These are phyloP conservation scores for Globisporangium echinulatum DNA, from an alignment of 352 stramenopile genomes.

Conservation along the genomic window DNA sequence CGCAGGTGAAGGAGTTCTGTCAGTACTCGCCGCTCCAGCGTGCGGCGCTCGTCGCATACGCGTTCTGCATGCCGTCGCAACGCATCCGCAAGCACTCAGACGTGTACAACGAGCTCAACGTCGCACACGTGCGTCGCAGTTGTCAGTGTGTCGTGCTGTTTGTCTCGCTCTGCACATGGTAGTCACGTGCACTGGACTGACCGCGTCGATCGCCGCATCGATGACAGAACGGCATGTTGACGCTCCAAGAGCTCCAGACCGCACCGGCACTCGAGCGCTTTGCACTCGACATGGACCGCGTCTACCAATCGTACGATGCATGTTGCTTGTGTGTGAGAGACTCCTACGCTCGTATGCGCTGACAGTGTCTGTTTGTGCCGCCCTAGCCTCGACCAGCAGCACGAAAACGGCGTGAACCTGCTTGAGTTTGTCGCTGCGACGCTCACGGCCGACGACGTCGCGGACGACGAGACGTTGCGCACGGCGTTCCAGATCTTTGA, in stretches of 20 bases:
- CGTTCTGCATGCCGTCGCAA: constrained; percentile 62
- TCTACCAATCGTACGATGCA: constrained; percentile 43
- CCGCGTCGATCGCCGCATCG: too few species aligned
- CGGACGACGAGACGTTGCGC: constrained; percentile 44
- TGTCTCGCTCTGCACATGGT: too few species aligned
- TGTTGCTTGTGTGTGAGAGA: background rate
- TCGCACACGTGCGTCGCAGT: constrained; percentile 38
- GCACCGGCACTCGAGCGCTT: constrained; percentile 46
- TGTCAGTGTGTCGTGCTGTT: background rate
- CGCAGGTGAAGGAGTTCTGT: constrained; percentile 58
- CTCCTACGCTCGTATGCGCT: background rate
- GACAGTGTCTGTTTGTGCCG: background rate
- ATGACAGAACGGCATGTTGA: constrained; percentile 57
- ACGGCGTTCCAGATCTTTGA: constrained; percentile 60
- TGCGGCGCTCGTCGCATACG: constrained; percentile 56
- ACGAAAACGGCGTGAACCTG: constrained; percentile 68
- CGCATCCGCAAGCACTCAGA: constrained; percentile 44
- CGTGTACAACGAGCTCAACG: constrained; percentile 78
- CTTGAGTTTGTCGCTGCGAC: constrained; percentile 77
- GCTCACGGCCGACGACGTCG: constrained; percentile 48
- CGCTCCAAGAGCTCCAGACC: constrained; percentile 51
- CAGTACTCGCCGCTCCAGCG: constrained; percentile 57
- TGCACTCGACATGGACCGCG: constrained; percentile 55
- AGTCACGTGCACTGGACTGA: too few species aligned
- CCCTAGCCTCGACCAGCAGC: constrained; percentile 59